These are phyloP conservation scores for Candida sanyaensis DNA, from an alignment of 1,139 yeast genomes.

Conservation along the genomic window DNA sequence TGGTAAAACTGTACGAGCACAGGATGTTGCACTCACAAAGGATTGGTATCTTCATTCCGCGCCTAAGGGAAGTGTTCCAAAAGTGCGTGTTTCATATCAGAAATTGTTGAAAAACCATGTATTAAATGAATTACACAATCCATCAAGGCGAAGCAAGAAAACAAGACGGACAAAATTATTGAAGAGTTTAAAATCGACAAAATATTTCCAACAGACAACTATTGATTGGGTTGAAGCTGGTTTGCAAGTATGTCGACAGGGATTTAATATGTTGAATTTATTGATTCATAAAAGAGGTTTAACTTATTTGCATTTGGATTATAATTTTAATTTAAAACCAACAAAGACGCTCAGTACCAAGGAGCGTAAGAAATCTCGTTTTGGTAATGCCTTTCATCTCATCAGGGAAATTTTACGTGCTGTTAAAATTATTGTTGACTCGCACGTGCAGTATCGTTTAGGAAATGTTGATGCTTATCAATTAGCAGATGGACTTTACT, in stretches of 20 bases:
- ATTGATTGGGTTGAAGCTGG: conserved; percentile 99
- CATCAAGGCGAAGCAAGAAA: conserved; percentile 29
- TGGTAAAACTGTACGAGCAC: conserved; percentile 76
- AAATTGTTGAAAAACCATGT: conserved; percentile 77
- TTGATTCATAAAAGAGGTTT: conserved; percentile 89
- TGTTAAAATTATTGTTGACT: conserved; percentile 83
- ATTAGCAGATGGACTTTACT: conserved; percentile 90
- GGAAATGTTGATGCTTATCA: conserved; percentile 94
- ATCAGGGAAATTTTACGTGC: conserved; percentile 86
- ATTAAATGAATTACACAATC: conserved; percentile 64
- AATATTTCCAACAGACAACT: conserved; percentile 86
- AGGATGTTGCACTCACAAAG: conserved; percentile 85
- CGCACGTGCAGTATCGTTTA: conserved; percentile 86
- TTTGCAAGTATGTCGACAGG: conserved; percentile 88
- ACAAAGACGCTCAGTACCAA: conserved; percentile 95
- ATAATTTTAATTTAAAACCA: conserved; percentile 93
- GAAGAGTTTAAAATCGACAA: conserved; percentile 70
- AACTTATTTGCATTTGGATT: conserved; percentile 90
- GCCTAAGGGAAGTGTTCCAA: conserved; percentile 59
- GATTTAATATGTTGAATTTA: conserved; percentile 89
- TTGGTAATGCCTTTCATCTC: conserved; percentile 95
- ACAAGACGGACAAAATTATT: conserved; percentile 59
- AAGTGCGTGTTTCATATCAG: conserved; percentile 85
- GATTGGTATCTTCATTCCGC: conserved; percentile 80
- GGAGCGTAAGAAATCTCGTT: conserved; percentile 92